Evolutionary conservation across 2,329 filamentous ascomycete species (phyloP).

Genomic region (Beauveria scarabaeidicola): DNA sequence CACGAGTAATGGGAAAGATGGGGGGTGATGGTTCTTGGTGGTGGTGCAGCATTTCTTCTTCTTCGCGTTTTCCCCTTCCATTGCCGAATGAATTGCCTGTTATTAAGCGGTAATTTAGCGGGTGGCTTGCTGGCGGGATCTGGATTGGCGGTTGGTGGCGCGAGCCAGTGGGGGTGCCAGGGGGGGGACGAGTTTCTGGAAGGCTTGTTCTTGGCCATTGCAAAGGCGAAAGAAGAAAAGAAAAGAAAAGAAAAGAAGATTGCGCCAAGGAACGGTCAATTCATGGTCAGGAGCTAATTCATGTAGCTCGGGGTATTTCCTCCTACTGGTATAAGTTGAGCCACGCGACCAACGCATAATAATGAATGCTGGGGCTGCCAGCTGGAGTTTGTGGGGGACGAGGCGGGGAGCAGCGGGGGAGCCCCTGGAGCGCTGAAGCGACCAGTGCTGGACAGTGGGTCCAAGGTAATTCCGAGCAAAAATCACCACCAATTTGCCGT

Average conservation of each 20-base stretch:
- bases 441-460: neutral
- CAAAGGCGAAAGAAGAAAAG: neutral
- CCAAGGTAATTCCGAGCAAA: no score
- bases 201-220: neutral
- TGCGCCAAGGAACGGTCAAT: neutral
- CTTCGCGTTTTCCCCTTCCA: neutral
- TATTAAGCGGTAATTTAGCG: neutral
- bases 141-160: neutral
- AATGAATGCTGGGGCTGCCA: neutral
- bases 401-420: neutral
- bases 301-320: neutral
- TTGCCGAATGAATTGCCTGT: neutral
- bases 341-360: neutral
- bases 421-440: neutral
- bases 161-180: neutral
- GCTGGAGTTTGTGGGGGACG: constrained; percentile 3
- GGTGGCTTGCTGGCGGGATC: neutral
- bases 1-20: constrained; percentile 5
- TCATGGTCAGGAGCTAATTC: no score
- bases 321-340: neutral
- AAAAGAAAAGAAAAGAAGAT: neutral
- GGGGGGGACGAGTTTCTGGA: neutral
- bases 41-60: neutral
- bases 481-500: no score
- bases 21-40: neutral